Evolutionary conservation across 495 filamentous ascomycete species (phyloP).

Genomic region (Melanomma pulvis-pyrius): DNA sequence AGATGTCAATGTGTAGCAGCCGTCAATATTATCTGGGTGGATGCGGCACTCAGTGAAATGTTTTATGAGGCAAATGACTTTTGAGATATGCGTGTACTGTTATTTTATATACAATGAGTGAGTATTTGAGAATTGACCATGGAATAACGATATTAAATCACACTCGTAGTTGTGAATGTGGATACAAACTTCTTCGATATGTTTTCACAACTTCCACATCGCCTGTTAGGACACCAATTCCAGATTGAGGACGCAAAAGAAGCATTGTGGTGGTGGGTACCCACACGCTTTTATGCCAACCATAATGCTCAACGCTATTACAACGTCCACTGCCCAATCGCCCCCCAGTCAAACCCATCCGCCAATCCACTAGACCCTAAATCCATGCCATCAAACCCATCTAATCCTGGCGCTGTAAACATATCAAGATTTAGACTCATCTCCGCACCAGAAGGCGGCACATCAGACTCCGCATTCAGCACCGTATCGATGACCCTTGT

Average conservation of each 20-base stretch:
- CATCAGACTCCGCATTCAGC: constrained; percentile 11
- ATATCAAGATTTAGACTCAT: neutral
- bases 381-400: constrained; percentile 22
- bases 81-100: neutral
- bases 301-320: neutral
- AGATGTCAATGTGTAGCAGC: no score
- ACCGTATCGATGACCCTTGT: constrained; percentile 19
- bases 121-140: neutral
- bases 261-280: no score
- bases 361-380: neutral
- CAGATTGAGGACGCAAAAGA: no score
- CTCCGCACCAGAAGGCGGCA: neutral
- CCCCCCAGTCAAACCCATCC: constrained; percentile 11
- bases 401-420: neutral
- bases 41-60: no score
- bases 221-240: no score
- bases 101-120: neutral
- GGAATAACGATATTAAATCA: no score
- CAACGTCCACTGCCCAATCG: constrained; percentile 11
- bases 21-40: no score
- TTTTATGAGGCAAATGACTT: no score
- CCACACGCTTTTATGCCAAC: no score
- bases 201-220: no score
- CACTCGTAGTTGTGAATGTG: neutral
- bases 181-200: neutral